These are phyloP conservation scores for Sphagnum fallax DNA, from an alignment of 228 moss, liverwort and hornwort species.

Conservation along the genomic window DNA sequence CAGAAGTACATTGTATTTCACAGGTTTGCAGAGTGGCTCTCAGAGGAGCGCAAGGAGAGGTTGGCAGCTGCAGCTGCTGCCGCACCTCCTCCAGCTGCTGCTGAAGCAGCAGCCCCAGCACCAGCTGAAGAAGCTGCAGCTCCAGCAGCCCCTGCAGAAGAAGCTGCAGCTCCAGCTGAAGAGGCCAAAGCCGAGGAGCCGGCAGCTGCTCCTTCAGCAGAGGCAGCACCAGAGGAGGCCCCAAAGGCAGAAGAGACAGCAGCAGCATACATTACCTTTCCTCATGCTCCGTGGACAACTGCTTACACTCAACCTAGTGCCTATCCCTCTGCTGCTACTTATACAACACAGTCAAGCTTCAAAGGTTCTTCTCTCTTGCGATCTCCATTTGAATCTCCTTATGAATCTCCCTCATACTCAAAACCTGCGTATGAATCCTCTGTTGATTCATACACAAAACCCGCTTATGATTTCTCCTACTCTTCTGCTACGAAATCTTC, in stretches of 20 bases:
- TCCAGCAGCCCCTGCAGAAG: constrained; percentile 25
- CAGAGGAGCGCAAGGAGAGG: constrained; percentile 39
- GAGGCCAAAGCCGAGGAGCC: not conserved
- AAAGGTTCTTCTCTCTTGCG: constrained; percentile 11
- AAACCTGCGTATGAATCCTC: constrained; percentile 14
- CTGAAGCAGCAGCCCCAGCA: constrained; percentile 12
- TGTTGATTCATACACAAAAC: constrained; percentile 7
- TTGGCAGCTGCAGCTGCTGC: constrained; percentile 6
- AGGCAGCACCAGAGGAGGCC: not conserved
- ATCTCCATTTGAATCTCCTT: constrained; percentile 37
- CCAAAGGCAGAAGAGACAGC: not conserved
- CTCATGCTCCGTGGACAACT: constrained; percentile 1
- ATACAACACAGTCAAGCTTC: constrained; percentile 1
- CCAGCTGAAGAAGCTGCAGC: constrained; percentile 22
- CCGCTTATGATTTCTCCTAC: not conserved
- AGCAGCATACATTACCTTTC: not conserved
- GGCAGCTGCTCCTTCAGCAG: constrained; percentile 1
- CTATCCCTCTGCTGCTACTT: constrained; percentile 1
- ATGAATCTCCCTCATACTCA: constrained; percentile 4
- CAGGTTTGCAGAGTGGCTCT: constrained; percentile 62
- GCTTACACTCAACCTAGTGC: not conserved
- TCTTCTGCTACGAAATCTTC: not conserved
- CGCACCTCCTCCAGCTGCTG: constrained; percentile 6
- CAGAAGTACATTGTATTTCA: not conserved
- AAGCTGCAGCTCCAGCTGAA: constrained; percentile 1